Percentiles rank a stretch among this genome's conserved stretches.
These are phyloP conservation scores for Clonostachys chloroleuca DNA, from an alignment of 2,329 filamentous ascomycete genomes.

Conservation along the genomic window DNA sequence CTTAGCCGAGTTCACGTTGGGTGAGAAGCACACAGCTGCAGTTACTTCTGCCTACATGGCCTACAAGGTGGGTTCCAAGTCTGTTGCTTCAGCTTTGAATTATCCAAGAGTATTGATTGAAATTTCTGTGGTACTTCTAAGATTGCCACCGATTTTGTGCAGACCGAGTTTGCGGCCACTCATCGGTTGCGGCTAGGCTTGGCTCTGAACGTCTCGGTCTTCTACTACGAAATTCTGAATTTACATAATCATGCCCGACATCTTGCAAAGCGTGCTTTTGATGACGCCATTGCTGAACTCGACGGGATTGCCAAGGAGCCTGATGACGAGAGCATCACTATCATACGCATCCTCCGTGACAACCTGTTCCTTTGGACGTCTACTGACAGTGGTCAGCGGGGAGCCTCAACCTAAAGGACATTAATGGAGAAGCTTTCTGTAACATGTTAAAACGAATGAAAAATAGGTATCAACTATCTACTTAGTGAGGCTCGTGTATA, in stretches of 20 bases:
- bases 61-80: conserved; percentile 73
- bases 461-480: no score
- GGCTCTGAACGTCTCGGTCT: conserved; percentile 98
- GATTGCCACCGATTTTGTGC: conserved; percentile 96
- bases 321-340: conserved; percentile 97
- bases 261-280: conserved; percentile 97
- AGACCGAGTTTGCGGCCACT: conserved; percentile 94
- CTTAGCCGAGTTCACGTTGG: conserved; percentile 87
- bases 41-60: conserved; percentile 87
- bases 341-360: conserved; percentile 98
- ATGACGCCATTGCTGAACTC: conserved; percentile 97
- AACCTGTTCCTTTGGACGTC: conserved; percentile 98
- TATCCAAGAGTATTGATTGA: not conserved
- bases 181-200: conserved; percentile 98
- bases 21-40: conserved; percentile 86
- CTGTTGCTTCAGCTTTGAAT: not conserved
- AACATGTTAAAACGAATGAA: no score
- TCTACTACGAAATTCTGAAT: conserved; percentile 99
- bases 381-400: conserved; percentile 62
- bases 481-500: no score
- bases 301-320: conserved; percentile 97
- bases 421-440: no score
- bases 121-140: conserved; percentile 23
- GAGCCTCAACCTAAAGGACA: no score
- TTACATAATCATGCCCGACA: conserved; percentile 96